These are phyloP conservation scores for Sindora glabra DNA, from an alignment of 306 rosid genomes.

Conservation along the genomic window DNA sequence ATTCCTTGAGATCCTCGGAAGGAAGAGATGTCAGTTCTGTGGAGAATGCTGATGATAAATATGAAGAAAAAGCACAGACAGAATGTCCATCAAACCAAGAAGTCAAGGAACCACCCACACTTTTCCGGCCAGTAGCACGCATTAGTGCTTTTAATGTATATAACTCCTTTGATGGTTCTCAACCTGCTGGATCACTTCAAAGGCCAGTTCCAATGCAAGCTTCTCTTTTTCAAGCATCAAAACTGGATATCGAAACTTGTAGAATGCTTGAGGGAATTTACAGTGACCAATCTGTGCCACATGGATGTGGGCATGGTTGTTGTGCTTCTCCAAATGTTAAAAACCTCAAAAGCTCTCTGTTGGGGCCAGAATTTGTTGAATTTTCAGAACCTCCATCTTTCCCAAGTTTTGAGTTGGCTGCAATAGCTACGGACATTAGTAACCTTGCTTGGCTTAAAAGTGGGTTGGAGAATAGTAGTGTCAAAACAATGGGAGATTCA, in stretches of 20 bases:
- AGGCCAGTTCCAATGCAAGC: constrained; percentile 63
- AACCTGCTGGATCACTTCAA: constrained; percentile 27
- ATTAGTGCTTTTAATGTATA: constrained; percentile 78
- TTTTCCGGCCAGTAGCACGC: constrained; percentile 68
- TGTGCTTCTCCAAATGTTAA: constrained; percentile 31
- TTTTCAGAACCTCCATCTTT: constrained; percentile 65
- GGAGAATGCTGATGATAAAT: constrained; percentile 44
- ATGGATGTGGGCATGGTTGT: constrained; percentile 79
- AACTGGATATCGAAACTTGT: constrained; percentile 43
- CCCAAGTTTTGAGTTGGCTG: constrained; percentile 82
- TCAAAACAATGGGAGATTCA: constrained; percentile 55
- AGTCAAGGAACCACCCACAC: constrained; percentile 53
- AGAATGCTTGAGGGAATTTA: constrained; percentile 52
- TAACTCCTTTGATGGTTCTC: constrained; percentile 41
- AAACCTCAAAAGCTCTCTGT: constrained; percentile 34
- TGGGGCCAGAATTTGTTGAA: constrained; percentile 89
- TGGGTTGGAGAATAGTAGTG: constrained; percentile 79
- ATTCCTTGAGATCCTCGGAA: constrained; percentile 67
- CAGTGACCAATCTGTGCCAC: constrained; percentile 47
- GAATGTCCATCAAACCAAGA: constrained; percentile 38
- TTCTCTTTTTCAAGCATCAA: constrained; percentile 45
- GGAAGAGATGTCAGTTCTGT: constrained; percentile 58
- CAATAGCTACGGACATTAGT: constrained; percentile 84
- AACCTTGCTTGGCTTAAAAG: constrained; percentile 95
- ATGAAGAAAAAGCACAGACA: constrained; percentile 31